phyloP scores from a whole-genome alignment of 2,329 filamentous ascomycete genomes.

The Colletotrichum sp. region DNA sequence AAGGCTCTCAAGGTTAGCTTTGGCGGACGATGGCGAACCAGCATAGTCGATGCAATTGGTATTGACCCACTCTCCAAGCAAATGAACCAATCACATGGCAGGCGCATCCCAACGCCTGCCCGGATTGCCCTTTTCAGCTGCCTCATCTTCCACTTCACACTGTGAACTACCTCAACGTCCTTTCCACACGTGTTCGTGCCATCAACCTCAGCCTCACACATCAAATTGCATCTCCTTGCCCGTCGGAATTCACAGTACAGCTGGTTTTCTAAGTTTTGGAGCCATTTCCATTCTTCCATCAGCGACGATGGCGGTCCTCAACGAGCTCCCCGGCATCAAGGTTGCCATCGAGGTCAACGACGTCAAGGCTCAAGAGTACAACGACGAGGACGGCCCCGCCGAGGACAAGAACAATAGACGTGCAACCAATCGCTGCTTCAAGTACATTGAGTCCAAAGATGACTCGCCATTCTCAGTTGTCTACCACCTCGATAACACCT shows the following conservation, averaged over 20 bases:
- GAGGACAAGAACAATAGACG: not conserved
- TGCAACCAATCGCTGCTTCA: not conserved
- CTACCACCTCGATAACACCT: conserved; percentile 10
- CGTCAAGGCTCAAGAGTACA: conserved; percentile 23
- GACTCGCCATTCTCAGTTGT: conserved; percentile 22
- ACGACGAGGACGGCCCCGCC: conserved; percentile 13
- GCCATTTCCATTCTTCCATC: not conserved
- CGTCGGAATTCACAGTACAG: not conserved
- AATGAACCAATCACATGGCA: not conserved
- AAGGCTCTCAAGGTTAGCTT: not conserved
- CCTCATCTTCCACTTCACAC: not conserved
- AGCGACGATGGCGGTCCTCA: conserved; percentile 28
- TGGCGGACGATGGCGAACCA: not conserved
- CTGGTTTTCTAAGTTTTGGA: not conserved
- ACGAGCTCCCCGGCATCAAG: conserved; percentile 25
- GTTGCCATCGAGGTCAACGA: conserved; percentile 26
- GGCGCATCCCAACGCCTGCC: not conserved
- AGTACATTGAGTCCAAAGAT: conserved; percentile 26
- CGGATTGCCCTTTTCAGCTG: not conserved
- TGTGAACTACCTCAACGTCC: not conserved
- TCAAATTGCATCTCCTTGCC: not conserved
- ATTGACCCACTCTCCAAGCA: not conserved
- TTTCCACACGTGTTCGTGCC: not conserved
- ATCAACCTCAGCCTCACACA: not conserved
- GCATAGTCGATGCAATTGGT: not conserved